Evolutionary conservation across 2,329 filamentous ascomycete species (phyloP), one percentile per base, ranked within the genome.

Genomic region (Aureobasidium pullulans): DNA sequence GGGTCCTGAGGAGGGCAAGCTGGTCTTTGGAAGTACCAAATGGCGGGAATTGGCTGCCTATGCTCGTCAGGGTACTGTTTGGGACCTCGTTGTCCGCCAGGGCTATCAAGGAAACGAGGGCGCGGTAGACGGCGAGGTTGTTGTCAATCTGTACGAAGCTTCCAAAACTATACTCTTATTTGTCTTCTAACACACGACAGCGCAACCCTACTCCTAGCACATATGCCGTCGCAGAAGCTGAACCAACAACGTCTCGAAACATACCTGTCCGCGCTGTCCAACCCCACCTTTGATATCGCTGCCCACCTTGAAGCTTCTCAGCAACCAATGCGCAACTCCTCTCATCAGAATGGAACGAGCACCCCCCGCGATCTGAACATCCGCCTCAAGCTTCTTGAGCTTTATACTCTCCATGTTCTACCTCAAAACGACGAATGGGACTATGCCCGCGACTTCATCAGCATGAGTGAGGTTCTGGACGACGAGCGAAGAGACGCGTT

Each of bases 371-470:
- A 96, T 69, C 82, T 96, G 37, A 87, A 89, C 65, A 86, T 90
- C 4, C 83, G 91, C 47, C 86, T 96, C 64, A 96, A 95, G 76
- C 89, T 99, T 43, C 83, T 99, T 53, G 94, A 99, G 75, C 81
- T 99, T 8, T 99, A 96, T 72, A 95, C 91, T 1, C 81, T 99
- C 4, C 94, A 99, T 70, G 90, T 97, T 7, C 83, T 99, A n/a
- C 85, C 93, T 5, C 83, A 90, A 57, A 97, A 96, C 66, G 86
- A 90, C 59, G 91, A 97, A 75, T 99, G 94, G 94, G 90, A 96
- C 61, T 96, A 96, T 67, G 90, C 94, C 4, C 84, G 85, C 61
- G 89, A 96, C 66, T 97, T 97, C 72, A 95, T 97, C 68, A 84
- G 81, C 67, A 84, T 90, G 68, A 94, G 86, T 71, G 86, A 93